Evolutionary conservation across 108 stramenopile genomes (phyloP).

Genomic region (Chaetoceros muelleri): DNA sequence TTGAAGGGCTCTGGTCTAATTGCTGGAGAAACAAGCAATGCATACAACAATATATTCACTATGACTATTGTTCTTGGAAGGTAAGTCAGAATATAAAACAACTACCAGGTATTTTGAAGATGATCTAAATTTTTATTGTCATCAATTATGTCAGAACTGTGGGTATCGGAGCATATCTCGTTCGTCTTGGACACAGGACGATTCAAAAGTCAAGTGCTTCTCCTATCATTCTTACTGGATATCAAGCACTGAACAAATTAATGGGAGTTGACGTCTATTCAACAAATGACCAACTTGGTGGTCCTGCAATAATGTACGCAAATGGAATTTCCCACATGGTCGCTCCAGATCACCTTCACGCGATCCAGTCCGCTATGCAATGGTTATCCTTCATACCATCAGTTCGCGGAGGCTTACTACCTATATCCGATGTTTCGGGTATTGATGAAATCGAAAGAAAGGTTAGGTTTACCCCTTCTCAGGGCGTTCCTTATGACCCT

Average conservation of each 20-base stretch:
- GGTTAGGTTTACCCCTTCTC: conserved; percentile 65
- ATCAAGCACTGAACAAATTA: conserved; percentile 97
- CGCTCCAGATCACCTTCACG: conserved; percentile 86
- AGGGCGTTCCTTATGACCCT: conserved; percentile 91
- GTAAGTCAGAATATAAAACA: conserved; percentile 7
- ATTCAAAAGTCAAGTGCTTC: conserved; percentile 91
- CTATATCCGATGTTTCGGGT: conserved; percentile 81
- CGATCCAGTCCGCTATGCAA: conserved; percentile 72
- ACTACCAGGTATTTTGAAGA: background rate
- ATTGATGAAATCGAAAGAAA: conserved; percentile 88
- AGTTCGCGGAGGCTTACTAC: conserved; percentile 60
- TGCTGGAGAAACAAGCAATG: conserved; percentile 95
- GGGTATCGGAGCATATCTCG: conserved; percentile 99
- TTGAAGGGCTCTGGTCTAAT: conserved; percentile 96
- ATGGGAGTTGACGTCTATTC: conserved; percentile 98
- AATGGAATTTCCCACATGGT: conserved; percentile 95
- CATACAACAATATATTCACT: conserved; percentile 97
- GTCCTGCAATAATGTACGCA: conserved; percentile 93
- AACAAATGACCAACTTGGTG: conserved; percentile 98
- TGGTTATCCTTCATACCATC: conserved; percentile 97
- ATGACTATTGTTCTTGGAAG: conserved; percentile 90
- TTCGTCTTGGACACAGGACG: conserved; percentile 94
- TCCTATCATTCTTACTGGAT: conserved; percentile 98
- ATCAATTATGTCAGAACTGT: conserved; percentile 55
- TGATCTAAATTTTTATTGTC: background rate